Evolutionary conservation across 371 early-diverging fungal genomes (phyloP), one percentile per base, ranked within the genome.

Genomic region (Haplosporangium sp.): DNA sequence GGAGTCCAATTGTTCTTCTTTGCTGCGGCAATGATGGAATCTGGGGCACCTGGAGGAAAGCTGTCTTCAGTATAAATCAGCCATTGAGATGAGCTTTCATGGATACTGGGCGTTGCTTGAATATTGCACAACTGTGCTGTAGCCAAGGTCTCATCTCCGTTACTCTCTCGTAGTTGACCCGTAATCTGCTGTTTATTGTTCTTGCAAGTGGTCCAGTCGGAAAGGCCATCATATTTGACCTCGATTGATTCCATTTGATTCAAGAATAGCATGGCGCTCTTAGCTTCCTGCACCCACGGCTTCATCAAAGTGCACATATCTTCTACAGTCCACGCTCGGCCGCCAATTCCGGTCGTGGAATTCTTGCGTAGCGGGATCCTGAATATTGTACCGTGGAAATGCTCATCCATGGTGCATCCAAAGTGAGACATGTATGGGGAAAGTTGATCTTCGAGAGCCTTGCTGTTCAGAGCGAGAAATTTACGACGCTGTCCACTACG

Each of bases 371-470:
- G 58, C 2, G 84, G 84, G 20, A 84, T 50, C 13, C 84, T 69
- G 60, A 84, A 85, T 13, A 84, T 72, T 3, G 85, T 83, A 5
- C 84, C 84, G 0, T 58, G 40, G 64, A 77, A 84, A 13, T 67
- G 65, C 1, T 53, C 37, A 44, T 50, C 45, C 77, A 77, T 72
- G 27, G 72, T 69, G 27, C 71, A 73, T 10, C 69, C 78, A 52
- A 76, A 72, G 4, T 53, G 61, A 10, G 48, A 72, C 48, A 63
- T 56, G 67, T 74, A 84, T 5, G 83, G 84, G 17, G 53, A 55
- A 19, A 71, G 9, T 19, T 83, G 83, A 10, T 78, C 72, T 1
- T 61, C 48, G 17, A 67, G 44, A 9, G 66, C 13, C 6, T 56
- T 58, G 1, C 39, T 50, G 8, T 35, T 71, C 6, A 69, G 63